Percentiles rank a stretch among this genome's conserved stretches.
Evolutionary conservation across 352 stramenopile genomes (phyloP).

Genomic region (Phytopythium delawarense): DNA sequence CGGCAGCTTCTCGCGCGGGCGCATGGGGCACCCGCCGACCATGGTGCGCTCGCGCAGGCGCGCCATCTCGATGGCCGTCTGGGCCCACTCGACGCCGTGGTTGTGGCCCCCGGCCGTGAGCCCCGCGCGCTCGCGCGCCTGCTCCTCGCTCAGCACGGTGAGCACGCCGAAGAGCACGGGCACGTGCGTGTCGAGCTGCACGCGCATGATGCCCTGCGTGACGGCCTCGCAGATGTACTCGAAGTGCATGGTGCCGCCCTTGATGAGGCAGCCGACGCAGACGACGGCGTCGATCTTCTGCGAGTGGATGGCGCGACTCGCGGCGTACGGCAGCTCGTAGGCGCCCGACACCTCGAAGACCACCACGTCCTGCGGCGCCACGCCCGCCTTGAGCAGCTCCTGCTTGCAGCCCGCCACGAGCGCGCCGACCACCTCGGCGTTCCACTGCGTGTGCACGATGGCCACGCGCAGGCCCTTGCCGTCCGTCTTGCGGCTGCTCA

Average conservation of each 20-base stretch:
- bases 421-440: conserved; percentile 73
- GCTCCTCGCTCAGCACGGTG: conserved; percentile 94
- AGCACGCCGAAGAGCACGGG: conserved; percentile 93
- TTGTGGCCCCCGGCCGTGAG: conserved; percentile 88
- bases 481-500: conserved; percentile 79
- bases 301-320: conserved; percentile 84
- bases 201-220: conserved; percentile 95
- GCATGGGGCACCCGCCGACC: conserved; percentile 66
- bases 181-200: conserved; percentile 89
- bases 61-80: conserved; percentile 96
- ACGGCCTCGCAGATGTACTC: conserved; percentile 98
- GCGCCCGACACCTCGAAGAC: conserved; percentile 88
- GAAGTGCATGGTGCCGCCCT: conserved; percentile 99
- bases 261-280: conserved; percentile 93
- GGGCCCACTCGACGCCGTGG: conserved; percentile 95
- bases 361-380: conserved; percentile 68
- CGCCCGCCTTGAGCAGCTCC: conserved; percentile 60
- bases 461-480: conserved; percentile 67
- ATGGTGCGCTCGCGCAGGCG: conserved; percentile 77
- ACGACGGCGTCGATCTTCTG: conserved; percentile 97
- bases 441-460: conserved; percentile 87
- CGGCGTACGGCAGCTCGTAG: conserved; percentile 96
- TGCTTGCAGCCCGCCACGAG: conserved; percentile 57
- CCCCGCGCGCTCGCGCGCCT: conserved; percentile 91
- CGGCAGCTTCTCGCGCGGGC: conserved; percentile 51